A percentile compares a stretch with the other conserved stretches of the same genome.
phyloP scores from a whole-genome alignment of 306 rosid species.

The Rosa multiflora region DNA sequence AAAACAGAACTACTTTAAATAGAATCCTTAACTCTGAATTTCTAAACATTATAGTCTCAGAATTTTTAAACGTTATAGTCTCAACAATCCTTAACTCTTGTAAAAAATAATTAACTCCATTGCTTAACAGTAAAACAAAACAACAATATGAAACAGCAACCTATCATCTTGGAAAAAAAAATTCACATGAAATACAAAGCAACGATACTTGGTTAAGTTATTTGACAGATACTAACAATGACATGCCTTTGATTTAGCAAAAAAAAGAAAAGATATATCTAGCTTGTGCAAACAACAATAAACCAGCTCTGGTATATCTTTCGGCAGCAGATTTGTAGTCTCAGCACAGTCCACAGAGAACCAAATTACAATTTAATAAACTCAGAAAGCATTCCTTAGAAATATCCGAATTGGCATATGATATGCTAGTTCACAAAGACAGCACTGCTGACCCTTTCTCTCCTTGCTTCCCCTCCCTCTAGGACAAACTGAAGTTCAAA shows the following conservation, averaged over 20 bases:
- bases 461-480: neutral
- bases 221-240: neutral
- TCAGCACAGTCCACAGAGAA: no score
- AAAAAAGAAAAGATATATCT: neutral
- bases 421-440: neutral
- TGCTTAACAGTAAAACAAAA: neutral
- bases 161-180: neutral
- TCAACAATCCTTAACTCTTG: neutral
- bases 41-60: neutral
- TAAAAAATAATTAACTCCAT: neutral
- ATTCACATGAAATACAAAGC: neutral
- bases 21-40: constrained; percentile 17
- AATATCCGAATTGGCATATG: neutral
- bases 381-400: neutral
- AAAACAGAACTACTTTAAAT: constrained; percentile 24
- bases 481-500: neutral
- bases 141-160: neutral
- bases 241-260: neutral
- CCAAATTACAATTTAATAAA: neutral
- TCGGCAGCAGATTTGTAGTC: neutral
- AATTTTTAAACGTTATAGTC: constrained; percentile 10
- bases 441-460: neutral
- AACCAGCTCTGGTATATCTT: neutral
- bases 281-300: neutral
- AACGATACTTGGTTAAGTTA: neutral